Percentiles rank a stretch among this genome's conserved stretches.
Conservation (phyloP, 768 basidiomycete species). For the Neoboletus magnificus region DNA sequence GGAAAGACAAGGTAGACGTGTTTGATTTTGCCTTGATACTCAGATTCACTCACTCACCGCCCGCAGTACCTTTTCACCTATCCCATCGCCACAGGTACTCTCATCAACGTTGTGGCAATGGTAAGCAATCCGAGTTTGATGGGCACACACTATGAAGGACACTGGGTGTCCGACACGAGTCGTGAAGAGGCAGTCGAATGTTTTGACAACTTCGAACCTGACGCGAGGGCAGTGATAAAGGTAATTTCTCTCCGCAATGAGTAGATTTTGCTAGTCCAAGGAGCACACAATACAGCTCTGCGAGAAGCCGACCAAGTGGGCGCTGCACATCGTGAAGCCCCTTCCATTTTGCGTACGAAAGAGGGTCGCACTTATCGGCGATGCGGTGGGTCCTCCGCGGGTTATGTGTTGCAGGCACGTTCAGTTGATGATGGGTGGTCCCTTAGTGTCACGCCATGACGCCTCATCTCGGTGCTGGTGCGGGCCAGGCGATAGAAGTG, state of each 20-base stretch:
- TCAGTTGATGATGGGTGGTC: not conserved
- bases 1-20: constrained; percentile 6
- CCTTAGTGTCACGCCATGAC: constrained; percentile 25
- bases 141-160: constrained; percentile 32
- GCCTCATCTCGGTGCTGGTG: constrained; percentile 21
- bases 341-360: constrained; percentile 39
- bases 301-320: constrained; percentile 41
- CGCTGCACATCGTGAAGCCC: constrained; percentile 40
- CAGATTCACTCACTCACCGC: not conserved
- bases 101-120: constrained; percentile 38
- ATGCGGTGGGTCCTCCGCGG: constrained; percentile 36
- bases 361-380: constrained; percentile 46
- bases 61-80: constrained; percentile 39
- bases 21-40: not conserved
- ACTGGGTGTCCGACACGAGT: constrained; percentile 27
- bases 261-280: not conserved
- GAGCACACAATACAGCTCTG: constrained; percentile 27
- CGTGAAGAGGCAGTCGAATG: constrained; percentile 30
- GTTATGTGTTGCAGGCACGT: not conserved
- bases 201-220: constrained; percentile 37
- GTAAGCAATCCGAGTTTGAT: constrained; percentile 26
- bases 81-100: constrained; percentile 35
- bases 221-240: constrained; percentile 27
- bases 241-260: constrained; percentile 9
- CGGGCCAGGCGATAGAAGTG: constrained; percentile 27